Evolutionary conservation across 164 flowering plant genomes (phyloP).

Genomic region (Malania oleifera): DNA sequence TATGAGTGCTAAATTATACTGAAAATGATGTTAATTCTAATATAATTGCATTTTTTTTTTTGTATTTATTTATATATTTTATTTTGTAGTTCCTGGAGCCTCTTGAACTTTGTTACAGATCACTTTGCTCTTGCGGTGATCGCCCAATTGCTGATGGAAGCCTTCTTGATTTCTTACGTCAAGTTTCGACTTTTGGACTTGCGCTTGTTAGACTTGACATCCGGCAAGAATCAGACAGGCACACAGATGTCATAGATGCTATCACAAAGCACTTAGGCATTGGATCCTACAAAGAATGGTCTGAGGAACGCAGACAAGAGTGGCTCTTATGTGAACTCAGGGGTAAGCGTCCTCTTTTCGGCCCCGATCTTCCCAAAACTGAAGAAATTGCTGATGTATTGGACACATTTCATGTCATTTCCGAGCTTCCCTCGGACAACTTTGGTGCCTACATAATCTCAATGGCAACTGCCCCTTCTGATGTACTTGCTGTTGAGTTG

Average conservation of each 20-base stretch:
- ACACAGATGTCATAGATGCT: neutral
- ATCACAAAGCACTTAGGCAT: slow-evolving; percentile 1
- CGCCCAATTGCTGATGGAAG: slow-evolving; percentile 93
- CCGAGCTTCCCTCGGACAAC: slow-evolving; percentile 52
- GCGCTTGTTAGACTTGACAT: slow-evolving; percentile 93
- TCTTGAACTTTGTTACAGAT: slow-evolving; percentile 93
- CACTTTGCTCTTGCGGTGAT: slow-evolving; percentile 91
- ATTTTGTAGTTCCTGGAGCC: slow-evolving; percentile 72
- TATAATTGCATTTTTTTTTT: too few species aligned
- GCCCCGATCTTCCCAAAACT: slow-evolving; percentile 57
- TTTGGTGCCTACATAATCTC: slow-evolving; percentile 89
- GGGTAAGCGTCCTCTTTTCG: slow-evolving; percentile 56
- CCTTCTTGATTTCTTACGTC: slow-evolving; percentile 95
- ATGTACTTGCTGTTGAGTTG: slow-evolving; percentile 65
- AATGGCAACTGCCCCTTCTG: slow-evolving; percentile 73
- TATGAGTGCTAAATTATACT: too few species aligned
- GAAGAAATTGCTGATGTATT: slow-evolving; percentile 56
- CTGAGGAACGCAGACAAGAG: slow-evolving; percentile 56
- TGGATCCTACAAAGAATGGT: slow-evolving; percentile 45
- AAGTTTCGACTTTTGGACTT: slow-evolving; percentile 94
- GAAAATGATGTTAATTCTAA: neutral
- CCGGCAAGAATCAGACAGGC: slow-evolving; percentile 55
- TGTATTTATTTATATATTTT: too few species aligned
- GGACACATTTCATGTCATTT: slow-evolving; percentile 45
- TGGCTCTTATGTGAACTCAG: slow-evolving; percentile 51